Conservation (phyloP, 345 rosid genomes). For the Aurinia saxatilis region DNA sequence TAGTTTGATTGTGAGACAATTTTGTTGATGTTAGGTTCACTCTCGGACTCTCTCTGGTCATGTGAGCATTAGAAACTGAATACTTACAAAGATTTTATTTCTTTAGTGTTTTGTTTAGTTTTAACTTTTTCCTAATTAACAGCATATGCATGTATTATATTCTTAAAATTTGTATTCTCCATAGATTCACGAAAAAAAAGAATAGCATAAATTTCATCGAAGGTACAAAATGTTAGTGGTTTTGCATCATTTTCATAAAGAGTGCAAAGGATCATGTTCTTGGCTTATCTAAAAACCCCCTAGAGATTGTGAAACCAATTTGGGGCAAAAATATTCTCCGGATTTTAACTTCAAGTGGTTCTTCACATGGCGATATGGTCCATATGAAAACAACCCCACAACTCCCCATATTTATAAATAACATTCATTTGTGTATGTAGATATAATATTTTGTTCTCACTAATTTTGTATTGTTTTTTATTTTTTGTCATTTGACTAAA, state of each 20-base stretch:
- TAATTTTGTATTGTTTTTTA: not conserved
- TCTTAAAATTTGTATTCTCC: not conserved
- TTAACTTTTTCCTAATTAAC: not conserved
- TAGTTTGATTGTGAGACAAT: not conserved
- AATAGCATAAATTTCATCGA: constrained; percentile 8
- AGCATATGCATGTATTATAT: not conserved
- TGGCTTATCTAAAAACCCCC: constrained; percentile 22
- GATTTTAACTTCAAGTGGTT: constrained; percentile 15
- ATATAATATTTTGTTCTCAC: not conserved
- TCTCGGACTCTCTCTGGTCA: too few relatives aligned
- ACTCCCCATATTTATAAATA: constrained; percentile 11
- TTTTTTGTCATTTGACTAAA: constrained; percentile 6
- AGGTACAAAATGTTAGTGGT: constrained; percentile 3
- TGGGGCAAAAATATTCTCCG: constrained; percentile 16
- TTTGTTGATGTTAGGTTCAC: not conserved
- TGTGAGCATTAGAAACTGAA: not conserved
- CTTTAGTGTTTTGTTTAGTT: not conserved
- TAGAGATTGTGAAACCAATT: constrained; percentile 16
- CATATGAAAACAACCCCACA: constrained; percentile 22
- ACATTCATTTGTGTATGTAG: constrained; percentile 6
- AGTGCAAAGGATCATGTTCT: constrained; percentile 16
- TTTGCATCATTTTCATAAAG: constrained; percentile 23
- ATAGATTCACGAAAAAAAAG: not conserved
- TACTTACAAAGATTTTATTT: not conserved
- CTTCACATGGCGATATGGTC: constrained; percentile 31